phyloP scores from a whole-genome alignment of 2,329 filamentous ascomycete genomes.

The Fusarium vanettenii region DNA sequence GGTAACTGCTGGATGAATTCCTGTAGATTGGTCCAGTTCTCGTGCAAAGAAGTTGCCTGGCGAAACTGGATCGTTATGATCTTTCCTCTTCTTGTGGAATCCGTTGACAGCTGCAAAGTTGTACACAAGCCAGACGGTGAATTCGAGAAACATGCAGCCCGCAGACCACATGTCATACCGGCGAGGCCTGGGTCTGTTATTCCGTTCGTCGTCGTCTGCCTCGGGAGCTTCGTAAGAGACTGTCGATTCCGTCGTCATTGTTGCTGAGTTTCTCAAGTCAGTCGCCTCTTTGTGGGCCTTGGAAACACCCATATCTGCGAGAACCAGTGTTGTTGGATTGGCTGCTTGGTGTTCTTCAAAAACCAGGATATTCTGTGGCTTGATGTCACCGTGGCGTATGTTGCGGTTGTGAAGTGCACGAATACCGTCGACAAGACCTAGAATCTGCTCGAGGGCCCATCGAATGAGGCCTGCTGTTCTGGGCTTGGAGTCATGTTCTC shows the following conservation, averaged over 20 bases:
- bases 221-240: conserved; percentile 30
- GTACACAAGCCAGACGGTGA: conserved; percentile 25
- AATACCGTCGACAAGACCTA: conserved; percentile 16
- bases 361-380: conserved; percentile 31
- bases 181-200: neutral
- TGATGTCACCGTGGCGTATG: conserved; percentile 33
- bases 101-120: neutral
- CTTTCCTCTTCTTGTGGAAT: neutral
- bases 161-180: conserved; percentile 33
- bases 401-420: conserved; percentile 13
- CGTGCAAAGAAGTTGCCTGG: neutral
- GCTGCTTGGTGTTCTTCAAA: neutral
- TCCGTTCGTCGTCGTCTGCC: neutral
- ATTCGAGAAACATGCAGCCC: conserved; percentile 33
- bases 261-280: conserved; percentile 8
- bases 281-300: conserved; percentile 19
- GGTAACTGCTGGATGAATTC: neutral
- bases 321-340: neutral
- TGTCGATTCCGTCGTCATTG: conserved; percentile 13
- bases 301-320: conserved; percentile 33
- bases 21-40: neutral
- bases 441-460: conserved; percentile 30
- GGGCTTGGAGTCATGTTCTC: neutral
- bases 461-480: neutral
- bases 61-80: neutral